Conservation (phyloP, 208 protist genomes). For the Leishmania major region DNA sequence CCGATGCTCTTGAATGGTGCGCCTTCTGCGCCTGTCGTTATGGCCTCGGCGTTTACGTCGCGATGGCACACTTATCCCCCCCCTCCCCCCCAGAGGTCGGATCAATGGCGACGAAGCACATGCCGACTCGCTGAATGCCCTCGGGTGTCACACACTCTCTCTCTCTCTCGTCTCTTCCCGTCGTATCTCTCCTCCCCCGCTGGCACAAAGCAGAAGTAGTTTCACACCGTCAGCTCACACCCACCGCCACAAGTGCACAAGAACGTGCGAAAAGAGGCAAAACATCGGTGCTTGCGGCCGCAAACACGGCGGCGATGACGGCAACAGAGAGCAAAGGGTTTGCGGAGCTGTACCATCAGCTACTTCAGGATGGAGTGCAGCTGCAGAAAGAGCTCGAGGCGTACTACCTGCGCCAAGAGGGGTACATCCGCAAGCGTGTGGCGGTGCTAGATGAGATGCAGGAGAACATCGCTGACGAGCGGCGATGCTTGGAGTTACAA, state of each 20-base stretch:
- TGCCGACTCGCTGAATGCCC: neutral
- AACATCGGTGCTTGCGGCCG: neutral
- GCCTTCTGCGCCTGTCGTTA: neutral
- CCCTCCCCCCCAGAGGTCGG: neutral
- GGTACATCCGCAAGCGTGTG: constrained; percentile 80
- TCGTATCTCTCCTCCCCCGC: neutral
- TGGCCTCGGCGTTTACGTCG: neutral
- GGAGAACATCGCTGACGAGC: constrained; percentile 79
- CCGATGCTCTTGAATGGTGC: no score
- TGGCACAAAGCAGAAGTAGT: neutral
- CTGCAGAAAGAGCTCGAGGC: constrained; percentile 79
- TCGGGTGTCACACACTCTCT: neutral
- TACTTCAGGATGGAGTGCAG: constrained; percentile 32
- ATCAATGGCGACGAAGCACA: neutral
- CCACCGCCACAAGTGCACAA: neutral
- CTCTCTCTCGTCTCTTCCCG: neutral
- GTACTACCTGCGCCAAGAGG: constrained; percentile 80
- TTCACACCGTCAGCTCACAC: neutral
- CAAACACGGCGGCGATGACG: neutral
- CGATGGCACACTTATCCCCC: neutral
- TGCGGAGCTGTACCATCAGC: constrained; percentile 37
- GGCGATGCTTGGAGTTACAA: constrained; percentile 78
- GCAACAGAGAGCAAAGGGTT: constrained; percentile 5
- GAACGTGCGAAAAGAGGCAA: neutral
- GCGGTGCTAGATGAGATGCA: constrained; percentile 80